Base-by-base conservation (phyloP, 345 rosid species). In the Citrus glauca region DNA sequence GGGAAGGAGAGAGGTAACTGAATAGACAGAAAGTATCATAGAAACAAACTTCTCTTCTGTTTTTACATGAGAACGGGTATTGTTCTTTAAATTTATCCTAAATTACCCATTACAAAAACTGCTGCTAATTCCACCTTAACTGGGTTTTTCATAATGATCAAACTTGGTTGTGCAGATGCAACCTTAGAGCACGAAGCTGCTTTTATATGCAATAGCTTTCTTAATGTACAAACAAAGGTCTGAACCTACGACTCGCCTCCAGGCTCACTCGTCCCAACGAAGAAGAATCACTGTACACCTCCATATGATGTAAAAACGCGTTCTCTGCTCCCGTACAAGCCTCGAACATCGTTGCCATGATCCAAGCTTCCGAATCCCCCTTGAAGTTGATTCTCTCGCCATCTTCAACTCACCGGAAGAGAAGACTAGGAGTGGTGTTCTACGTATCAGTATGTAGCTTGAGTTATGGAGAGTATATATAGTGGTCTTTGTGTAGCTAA, bases 221-320 rank as follows among this genome's bases (percentile, higher is more conserved):
- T 20, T 28, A 27, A 19, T 65, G 69, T 65, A 13, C 40, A 17
- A 65, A 32, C 24, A 35, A 7, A 66, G 9, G 14, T 35, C 27
- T 6, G 37, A 65, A 67, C 11, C 53, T 32, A 56, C 74, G 27
- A 4, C 32, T n/a, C 6, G 50, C 40, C 64, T 55, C 28, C 24
- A 32, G 32, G 30, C 20, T 65, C 35, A 78, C 42, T 90, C 89
- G 11, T 85, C 82, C 87, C 90, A 82, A 8, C 81, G 80, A 8
- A 92, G 86, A 77, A 94, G 91, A 79, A 91, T 86, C 70, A 88
- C 86, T 6, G 90, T 83, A 65, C 98, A 94, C 85, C 90, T 90
- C 94, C 94, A 92, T 25, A 92, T 87, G 69, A 90, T 92, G 79
- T 94, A 92, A 59, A 86, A 76, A 11, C 95, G 84, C 0, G 95